Evolutionary conservation across 2,329 filamentous ascomycete species (phyloP), one percentile per base, ranked within the genome.

Genomic region (Gnomoniopsis sp.): DNA sequence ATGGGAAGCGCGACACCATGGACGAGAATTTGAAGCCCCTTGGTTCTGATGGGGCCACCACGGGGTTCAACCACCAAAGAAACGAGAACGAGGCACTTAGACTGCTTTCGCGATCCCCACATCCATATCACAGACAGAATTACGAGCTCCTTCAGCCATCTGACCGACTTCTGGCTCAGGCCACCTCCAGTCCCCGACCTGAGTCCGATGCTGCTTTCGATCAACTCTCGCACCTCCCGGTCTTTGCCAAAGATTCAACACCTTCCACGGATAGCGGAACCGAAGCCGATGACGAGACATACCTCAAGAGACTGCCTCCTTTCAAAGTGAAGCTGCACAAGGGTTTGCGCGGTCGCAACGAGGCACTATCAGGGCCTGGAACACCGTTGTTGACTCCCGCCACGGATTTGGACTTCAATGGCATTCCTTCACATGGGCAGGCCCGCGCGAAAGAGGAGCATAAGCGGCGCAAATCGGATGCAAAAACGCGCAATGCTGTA

Each of bases 281-380:
- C 19, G 93, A 98, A 71, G 93, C 93, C 43, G 93, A 97, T 68
- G 93, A 98, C 75, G 93, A 98, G 72, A 89, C 93, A 63, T 88
- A 93, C 65, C 79, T 96, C 58, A 95, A 89, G 71, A 89, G 92
- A 0, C 76, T 97, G 22, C 93, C 93, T 1, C 90, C 93, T 2
- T 90, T 93, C 2, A 88, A 82, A n/a, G 66, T 81, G 10, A 83
- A 86, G 61, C 79, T 85, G 34, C 88, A 89, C 69, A 97, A 96
- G 74, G 93, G 92, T 8, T 73, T 96, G 51, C 83, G 88, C 60
- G 87, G 84, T 59, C 74, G 72, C 59, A 80, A 84, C 65, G 86
- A 81, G 66, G 69, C 68, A 3, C 66, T 81, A 2, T 87, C 85
- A 0, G 80, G 80, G 7, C 69, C 77, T 3, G 81, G 82, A 2